Evolutionary conservation across 2,329 filamentous ascomycete species (phyloP).

Genomic region (Claviceps purpurea): DNA sequence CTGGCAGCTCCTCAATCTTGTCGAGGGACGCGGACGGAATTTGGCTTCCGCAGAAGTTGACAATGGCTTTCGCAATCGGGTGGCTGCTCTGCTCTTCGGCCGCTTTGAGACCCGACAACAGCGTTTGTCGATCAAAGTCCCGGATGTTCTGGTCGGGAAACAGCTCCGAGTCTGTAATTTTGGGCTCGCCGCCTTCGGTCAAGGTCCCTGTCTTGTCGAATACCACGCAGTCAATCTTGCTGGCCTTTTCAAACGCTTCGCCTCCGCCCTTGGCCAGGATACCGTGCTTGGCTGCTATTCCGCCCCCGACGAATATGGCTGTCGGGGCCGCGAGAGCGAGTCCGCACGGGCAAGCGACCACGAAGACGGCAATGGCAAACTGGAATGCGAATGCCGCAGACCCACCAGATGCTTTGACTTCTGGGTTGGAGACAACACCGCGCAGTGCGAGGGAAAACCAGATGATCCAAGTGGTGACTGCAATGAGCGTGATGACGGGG

Average conservation of each 20-base stretch:
- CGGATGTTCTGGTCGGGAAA: conserved; percentile 19
- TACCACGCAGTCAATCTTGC: conserved; percentile 62
- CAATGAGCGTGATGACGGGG: conserved; percentile 55
- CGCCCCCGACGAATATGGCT: conserved; percentile 71
- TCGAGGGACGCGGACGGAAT: conserved; percentile 21
- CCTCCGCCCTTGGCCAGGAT: conserved; percentile 76
- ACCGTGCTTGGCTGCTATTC: conserved; percentile 64
- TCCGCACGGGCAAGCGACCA: conserved; percentile 76
- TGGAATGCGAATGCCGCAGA: conserved; percentile 64
- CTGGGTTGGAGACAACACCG: conserved; percentile 42
- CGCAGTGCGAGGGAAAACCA: conserved; percentile 55
- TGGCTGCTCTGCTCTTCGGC: conserved; percentile 63
- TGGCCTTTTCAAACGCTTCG: conserved; percentile 76
- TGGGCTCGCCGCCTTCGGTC: conserved; percentile 59
- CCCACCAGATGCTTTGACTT: conserved; percentile 44
- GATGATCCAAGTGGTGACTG: conserved; percentile 55
- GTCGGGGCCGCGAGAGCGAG: conserved; percentile 76
- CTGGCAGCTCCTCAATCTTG: conserved; percentile 52
- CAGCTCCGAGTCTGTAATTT: conserved; percentile 43
- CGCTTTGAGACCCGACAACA: conserved; percentile 42
- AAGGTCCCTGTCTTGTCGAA: conserved; percentile 86
- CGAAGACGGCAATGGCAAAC: conserved; percentile 77
- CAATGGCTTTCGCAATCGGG: conserved; percentile 58
- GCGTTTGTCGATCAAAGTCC: conserved; percentile 13
- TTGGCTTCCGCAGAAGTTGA: conserved; percentile 41